A percentile compares a stretch with the other conserved stretches of the same genome.
Evolutionary conservation across 495 filamentous ascomycete genomes (phyloP).

Genomic region (Oleoguttula mirabilis): DNA sequence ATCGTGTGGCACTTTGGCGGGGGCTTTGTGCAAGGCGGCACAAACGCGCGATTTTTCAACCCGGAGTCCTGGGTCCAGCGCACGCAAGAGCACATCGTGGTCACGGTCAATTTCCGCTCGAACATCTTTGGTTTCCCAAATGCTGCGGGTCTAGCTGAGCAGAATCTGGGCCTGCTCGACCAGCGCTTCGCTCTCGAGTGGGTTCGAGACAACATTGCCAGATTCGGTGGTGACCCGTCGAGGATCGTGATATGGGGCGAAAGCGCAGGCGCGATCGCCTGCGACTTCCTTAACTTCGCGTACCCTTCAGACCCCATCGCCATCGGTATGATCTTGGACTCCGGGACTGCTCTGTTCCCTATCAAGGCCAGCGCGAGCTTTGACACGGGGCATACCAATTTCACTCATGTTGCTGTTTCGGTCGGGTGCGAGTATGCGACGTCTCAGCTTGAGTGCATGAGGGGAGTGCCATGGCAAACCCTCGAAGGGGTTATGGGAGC

Average conservation of each 20-base stretch:
- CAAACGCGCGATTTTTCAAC: too few relatives aligned
- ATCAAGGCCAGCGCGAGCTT: too few relatives aligned
- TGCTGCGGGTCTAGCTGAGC: slow-evolving; percentile 9
- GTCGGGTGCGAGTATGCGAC: too few relatives aligned
- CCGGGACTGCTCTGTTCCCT: too few relatives aligned
- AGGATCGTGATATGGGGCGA: not conserved
- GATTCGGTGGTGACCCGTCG: slow-evolving; percentile 20
- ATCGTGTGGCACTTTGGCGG: too few relatives aligned
- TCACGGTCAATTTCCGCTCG: slow-evolving; percentile 47
- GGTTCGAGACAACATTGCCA: slow-evolving; percentile 17
- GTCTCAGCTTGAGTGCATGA: slow-evolving; percentile 14
- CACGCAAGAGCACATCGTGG: slow-evolving; percentile 43
- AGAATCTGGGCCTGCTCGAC: slow-evolving; percentile 22
- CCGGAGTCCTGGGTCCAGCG: slow-evolving; percentile 35
- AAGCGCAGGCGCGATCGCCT: not conserved
- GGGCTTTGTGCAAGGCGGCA: too few relatives aligned
- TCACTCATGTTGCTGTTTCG: slow-evolving; percentile 36
- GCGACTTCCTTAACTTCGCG: too few relatives aligned
- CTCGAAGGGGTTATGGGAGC: slow-evolving; percentile 1
- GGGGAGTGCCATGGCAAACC: slow-evolving; percentile 1
- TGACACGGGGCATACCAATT: slow-evolving; percentile 33
- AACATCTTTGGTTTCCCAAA: slow-evolving; percentile 55
- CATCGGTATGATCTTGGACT: too few relatives aligned
- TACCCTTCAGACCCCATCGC: too few relatives aligned
- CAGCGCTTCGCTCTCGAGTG: slow-evolving; percentile 20